Conservation (phyloP, 1,139 yeast species). For the Yamadazyma dushanensis region DNA sequence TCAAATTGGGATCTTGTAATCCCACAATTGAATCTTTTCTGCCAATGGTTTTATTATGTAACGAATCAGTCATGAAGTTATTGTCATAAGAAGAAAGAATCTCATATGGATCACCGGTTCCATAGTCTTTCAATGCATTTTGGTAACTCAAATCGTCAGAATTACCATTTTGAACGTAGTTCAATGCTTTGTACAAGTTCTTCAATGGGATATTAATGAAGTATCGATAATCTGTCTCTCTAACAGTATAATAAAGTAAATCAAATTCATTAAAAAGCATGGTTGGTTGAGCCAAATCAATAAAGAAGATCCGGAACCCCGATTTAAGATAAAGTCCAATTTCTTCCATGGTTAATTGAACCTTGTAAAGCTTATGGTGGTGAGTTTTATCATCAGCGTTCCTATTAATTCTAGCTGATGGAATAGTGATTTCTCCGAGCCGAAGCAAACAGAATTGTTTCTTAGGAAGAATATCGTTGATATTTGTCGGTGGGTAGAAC, state of each 20-base stretch:
- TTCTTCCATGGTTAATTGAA: constrained; percentile 58
- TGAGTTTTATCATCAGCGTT: constrained; percentile 9
- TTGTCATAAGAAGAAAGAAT: constrained; percentile 27
- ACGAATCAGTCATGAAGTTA: constrained; percentile 13
- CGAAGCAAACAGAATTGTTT: constrained; percentile 52
- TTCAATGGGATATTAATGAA: constrained; percentile 46
- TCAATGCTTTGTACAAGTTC: constrained; percentile 42
- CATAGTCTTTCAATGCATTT: constrained; percentile 22
- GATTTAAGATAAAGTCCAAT: constrained; percentile 55
- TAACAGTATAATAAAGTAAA: constrained; percentile 40
- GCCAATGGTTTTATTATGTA: constrained; percentile 12
- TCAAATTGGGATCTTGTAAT: constrained; percentile 11
- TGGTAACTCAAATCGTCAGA: constrained; percentile 19
- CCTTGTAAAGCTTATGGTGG: constrained; percentile 32
- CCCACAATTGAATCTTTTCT: constrained; percentile 10
- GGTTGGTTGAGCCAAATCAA: constrained; percentile 53
- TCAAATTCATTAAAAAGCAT: constrained; percentile 45
- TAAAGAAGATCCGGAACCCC: constrained; percentile 57
- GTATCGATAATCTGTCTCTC: constrained; percentile 41
- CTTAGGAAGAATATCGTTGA: constrained; percentile 57
- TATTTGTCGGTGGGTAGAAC: constrained; percentile 57
- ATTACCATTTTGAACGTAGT: constrained; percentile 32
- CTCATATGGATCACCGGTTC: constrained; percentile 32
- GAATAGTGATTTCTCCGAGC: constrained; percentile 47
- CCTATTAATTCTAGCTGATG: constrained; percentile 11